phyloP scores from a whole-genome alignment of 129 eudicot genomes.

The Silybum marianum region DNA sequence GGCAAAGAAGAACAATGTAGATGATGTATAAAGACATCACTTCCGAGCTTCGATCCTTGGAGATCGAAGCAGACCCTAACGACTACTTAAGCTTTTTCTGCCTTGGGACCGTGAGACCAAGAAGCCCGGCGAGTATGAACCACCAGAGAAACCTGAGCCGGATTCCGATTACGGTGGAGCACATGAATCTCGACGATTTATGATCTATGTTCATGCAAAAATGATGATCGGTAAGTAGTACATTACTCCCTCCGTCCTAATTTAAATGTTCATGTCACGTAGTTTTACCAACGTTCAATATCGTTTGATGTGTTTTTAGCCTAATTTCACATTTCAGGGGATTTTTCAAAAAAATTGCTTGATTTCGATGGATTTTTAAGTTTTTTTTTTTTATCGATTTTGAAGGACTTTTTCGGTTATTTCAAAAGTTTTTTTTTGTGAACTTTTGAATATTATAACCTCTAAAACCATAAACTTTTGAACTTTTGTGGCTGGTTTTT shows the following conservation, averaged over 20 bases:
- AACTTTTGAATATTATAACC: too few species aligned
- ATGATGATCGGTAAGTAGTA: slow-evolving; percentile 76
- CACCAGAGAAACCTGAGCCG: slow-evolving; percentile 63
- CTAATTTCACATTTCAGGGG: too few species aligned
- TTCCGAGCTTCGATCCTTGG: slow-evolving; percentile 38
- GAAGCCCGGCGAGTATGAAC: slow-evolving; percentile 50
- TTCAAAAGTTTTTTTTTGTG: too few species aligned
- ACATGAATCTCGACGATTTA: slow-evolving; percentile 75
- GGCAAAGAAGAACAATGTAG: slow-evolving; percentile 92
- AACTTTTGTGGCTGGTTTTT: too few species aligned
- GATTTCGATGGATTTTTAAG: too few species aligned
- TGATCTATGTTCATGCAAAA: slow-evolving; percentile 95
- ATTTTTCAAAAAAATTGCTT: too few species aligned
- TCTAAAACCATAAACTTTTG: too few species aligned
- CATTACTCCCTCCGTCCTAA: background rate
- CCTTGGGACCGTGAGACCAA: slow-evolving; percentile 71
- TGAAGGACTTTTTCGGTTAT: too few species aligned
- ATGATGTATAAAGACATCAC: slow-evolving; percentile 88
- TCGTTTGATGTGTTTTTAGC: too few species aligned
- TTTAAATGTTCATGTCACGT: too few species aligned
- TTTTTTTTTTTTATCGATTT: too few species aligned
- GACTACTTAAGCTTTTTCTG: slow-evolving; percentile 91
- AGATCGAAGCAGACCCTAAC: slow-evolving; percentile 42
- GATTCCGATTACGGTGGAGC: slow-evolving; percentile 70
- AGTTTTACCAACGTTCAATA: too few species aligned